These are phyloP conservation scores for Penicillium arizonense DNA, from an alignment of 495 filamentous ascomycete species.

Conservation along the genomic window DNA sequence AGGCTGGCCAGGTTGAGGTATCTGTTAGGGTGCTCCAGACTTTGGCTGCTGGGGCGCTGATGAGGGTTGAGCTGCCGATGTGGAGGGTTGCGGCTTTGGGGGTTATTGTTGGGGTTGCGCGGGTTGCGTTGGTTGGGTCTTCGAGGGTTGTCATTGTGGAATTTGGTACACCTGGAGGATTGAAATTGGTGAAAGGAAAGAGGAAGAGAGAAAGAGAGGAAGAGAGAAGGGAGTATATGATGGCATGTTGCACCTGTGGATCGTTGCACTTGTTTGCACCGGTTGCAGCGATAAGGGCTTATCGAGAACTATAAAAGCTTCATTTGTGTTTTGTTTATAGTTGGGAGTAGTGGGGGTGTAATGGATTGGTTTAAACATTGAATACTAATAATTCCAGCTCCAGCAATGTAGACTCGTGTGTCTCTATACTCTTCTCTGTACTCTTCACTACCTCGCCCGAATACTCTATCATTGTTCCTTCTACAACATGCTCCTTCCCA, in stretches of 20 bases:
- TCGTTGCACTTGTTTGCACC: too few species aligned
- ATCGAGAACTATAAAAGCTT: too few species aligned
- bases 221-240: not conserved
- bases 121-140: constrained; percentile 23
- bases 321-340: too few species aligned
- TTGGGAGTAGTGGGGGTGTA: too few species aligned
- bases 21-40: constrained; percentile 40
- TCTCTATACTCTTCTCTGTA: too few species aligned
- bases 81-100: constrained; percentile 27
- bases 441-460: too few species aligned
- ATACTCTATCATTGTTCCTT: too few species aligned
- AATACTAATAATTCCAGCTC: too few species aligned
- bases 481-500: not conserved
- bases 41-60: constrained; percentile 29
- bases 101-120: constrained; percentile 35
- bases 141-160: constrained; percentile 13
- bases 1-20: constrained; percentile 42
- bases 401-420: too few species aligned
- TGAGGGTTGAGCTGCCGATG: constrained; percentile 33
- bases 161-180: not conserved
- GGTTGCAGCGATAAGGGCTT: too few species aligned
- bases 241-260: too few species aligned
- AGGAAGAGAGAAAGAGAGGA: not conserved
- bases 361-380: too few species aligned
- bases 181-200: not conserved